Evolutionary conservation across 179 eudicot genomes (phyloP).

Genomic region (Silene noctiflora): DNA sequence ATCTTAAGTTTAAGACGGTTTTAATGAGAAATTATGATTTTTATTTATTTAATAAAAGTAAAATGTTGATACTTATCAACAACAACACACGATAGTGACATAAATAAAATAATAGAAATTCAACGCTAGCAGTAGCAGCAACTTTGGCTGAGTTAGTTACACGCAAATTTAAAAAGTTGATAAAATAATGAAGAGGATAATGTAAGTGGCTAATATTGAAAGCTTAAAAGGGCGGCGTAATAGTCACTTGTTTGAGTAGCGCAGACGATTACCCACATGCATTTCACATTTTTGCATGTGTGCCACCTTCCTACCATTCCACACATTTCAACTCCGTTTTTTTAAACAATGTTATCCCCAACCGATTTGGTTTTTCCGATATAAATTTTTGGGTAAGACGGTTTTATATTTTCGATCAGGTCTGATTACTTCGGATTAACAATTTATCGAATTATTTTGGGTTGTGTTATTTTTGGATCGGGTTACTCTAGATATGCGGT

Average conservation of each 20-base stretch:
- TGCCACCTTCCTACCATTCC: not conserved
- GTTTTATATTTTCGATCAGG: too few relatives aligned
- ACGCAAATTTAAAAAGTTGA: not conserved
- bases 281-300: not conserved
- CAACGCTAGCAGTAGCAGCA: not conserved
- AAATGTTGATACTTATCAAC: not conserved
- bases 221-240: conserved; percentile 12
- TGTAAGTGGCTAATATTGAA: conserved; percentile 10
- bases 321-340: too few relatives aligned
- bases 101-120: not conserved
- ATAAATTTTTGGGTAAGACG: too few relatives aligned
- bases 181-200: not conserved
- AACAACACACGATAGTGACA: not conserved
- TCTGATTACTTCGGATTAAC: too few relatives aligned
- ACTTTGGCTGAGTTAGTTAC: not conserved
- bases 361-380: too few relatives aligned
- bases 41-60: not conserved
- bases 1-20: too few relatives aligned
- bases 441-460: too few relatives aligned
- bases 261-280: conserved; percentile 15
- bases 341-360: too few relatives aligned
- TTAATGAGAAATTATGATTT: too few relatives aligned
- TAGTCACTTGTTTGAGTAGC: conserved; percentile 12
- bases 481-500: too few relatives aligned
- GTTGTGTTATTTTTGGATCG: too few relatives aligned